Percentiles rank a stretch among this genome's conserved stretches.
Conservation (phyloP, 176 grass and related monocot genomes). For the Aegilops sharonensis region DNA sequence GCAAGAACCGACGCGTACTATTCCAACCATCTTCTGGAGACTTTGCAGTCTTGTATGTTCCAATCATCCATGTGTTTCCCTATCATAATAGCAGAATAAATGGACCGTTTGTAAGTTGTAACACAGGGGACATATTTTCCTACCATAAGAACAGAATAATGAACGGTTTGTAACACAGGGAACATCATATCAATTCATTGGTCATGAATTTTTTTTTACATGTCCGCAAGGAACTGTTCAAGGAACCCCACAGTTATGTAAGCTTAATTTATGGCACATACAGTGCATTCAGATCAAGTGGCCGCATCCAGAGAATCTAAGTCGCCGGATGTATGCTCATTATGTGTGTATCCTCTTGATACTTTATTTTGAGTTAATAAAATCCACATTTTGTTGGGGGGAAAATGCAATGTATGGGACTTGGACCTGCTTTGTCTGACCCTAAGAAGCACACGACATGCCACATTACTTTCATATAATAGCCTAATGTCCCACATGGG, state of each 20-base stretch:
- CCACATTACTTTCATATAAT: not conserved
- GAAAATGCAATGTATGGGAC: not conserved
- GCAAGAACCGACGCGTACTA: not conserved
- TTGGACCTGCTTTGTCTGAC: not conserved
- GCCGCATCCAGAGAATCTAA: not conserved
- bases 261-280: conserved; percentile 6
- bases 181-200: not conserved
- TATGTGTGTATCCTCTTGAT: too few relatives aligned
- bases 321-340: too few relatives aligned
- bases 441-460: not conserved
- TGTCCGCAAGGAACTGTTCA: not conserved
- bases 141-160: conserved; percentile 19
- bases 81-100: conserved; percentile 19
- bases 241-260: not conserved
- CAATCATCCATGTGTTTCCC: not conserved
- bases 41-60: not conserved
- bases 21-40: not conserved
- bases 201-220: too few relatives aligned
- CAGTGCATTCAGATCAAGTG: not conserved
- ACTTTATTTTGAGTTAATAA: too few relatives aligned
- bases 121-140: not conserved
- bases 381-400: rapidly evolving
- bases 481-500: not conserved
- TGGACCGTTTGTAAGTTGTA: not conserved
- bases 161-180: not conserved